Conservation (phyloP, 2,329 filamentous ascomycete species). For the Talaromyces sp. region DNA sequence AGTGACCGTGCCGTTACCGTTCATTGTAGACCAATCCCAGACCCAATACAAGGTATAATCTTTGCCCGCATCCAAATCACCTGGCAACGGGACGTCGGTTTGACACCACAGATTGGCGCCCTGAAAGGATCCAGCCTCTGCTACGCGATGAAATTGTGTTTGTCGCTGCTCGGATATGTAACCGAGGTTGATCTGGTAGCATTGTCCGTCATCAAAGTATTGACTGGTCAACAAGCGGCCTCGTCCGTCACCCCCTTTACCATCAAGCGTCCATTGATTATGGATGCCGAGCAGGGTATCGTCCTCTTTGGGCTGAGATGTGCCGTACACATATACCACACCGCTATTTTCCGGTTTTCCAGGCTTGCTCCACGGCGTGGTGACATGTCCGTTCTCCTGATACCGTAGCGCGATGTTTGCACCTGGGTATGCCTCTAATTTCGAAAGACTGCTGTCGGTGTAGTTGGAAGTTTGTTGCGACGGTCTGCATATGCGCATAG, state of each 20-base stretch:
- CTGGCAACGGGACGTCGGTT: conserved; percentile 71
- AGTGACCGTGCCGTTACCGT: conserved; percentile 29
- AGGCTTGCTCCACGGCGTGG: conserved; percentile 52
- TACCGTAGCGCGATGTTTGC: conserved; percentile 65
- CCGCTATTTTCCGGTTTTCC: conserved; percentile 64
- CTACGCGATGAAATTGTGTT: conserved; percentile 49
- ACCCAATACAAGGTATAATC: conserved; percentile 89
- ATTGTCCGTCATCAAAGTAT: conserved; percentile 86
- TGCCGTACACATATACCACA: conserved; percentile 72
- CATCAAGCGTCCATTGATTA: conserved; percentile 71
- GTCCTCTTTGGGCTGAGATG: conserved; percentile 54
- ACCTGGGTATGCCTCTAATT: conserved; percentile 58
- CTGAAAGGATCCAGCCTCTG: conserved; percentile 46
- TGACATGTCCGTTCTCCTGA: conserved; percentile 74
- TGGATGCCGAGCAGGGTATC: conserved; percentile 65
- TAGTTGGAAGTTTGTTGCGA: conserved; percentile 60
- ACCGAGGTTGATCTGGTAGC: conserved; percentile 69
- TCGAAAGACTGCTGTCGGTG: conserved; percentile 53
- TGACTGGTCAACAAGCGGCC: conserved; percentile 72
- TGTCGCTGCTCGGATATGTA: conserved; percentile 60
- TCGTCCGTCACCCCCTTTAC: conserved; percentile 73
- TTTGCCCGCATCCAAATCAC: conserved; percentile 57
- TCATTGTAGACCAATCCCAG: conserved; percentile 78
- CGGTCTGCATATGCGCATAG: conserved; percentile 60
- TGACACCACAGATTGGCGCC: conserved; percentile 71